phyloP scores from a whole-genome alignment of 306 rosid species.

The Albizia julibrissin region DNA sequence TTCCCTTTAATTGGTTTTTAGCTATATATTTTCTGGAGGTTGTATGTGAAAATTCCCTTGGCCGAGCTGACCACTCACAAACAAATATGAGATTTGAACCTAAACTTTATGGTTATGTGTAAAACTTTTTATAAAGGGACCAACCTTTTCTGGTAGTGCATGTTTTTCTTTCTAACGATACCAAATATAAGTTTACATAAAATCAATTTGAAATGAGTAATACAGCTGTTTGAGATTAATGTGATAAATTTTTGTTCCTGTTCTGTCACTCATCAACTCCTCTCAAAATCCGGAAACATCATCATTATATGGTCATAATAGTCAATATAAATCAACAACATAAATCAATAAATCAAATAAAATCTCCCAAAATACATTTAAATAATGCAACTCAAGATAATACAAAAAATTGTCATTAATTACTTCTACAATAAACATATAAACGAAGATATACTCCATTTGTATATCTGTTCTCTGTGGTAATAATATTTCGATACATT shows the following conservation, averaged over 20 bases:
- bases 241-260: background rate
- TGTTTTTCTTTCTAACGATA: background rate
- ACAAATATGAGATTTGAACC: no score
- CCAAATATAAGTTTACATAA: background rate
- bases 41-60: no score
- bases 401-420: background rate
- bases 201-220: background rate
- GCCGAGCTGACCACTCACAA: background rate
- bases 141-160: no score
- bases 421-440: background rate
- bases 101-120: accelerated
- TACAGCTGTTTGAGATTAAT: no score
- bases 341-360: background rate
- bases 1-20: no score
- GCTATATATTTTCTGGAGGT: no score
- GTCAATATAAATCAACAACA: background rate
- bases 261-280: no score
- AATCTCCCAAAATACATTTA: background rate
- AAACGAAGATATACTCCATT: background rate
- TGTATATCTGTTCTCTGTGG: background rate
- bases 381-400: background rate
- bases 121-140: accelerated
- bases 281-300: no score
- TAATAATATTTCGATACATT: background rate
- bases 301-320: background rate